These are phyloP conservation scores for Phytophthora vignae DNA, from an alignment of 352 stramenopile genomes.

Conservation along the genomic window DNA sequence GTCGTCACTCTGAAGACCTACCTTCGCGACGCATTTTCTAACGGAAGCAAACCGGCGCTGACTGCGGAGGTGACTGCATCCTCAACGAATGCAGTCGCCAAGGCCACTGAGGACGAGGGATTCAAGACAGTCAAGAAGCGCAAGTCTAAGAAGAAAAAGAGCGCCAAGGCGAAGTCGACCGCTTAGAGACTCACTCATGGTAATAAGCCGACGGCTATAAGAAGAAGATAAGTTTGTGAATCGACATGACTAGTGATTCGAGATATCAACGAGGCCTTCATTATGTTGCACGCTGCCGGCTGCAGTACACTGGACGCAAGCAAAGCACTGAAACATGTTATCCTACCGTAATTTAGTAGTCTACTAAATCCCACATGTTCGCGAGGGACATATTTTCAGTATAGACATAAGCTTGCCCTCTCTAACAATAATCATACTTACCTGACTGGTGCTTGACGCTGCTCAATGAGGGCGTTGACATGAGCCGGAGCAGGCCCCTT, in stretches of 20 bases:
- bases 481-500: conserved; percentile 89
- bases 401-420: background rate
- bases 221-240: background rate
- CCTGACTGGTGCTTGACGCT: conserved; percentile 86
- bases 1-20: conserved; percentile 54
- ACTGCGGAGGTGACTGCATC: background rate
- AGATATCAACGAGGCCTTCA: background rate
- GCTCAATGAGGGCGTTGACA: conserved; percentile 87
- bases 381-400: background rate
- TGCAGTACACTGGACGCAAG: too few species aligned
- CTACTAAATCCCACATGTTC: conserved; percentile 1
- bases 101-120: conserved; percentile 17
- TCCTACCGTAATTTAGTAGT: too few species aligned
- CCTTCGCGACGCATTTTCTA: conserved; percentile 27
- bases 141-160: conserved; percentile 38
- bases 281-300: too few species aligned
- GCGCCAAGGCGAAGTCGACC: conserved; percentile 20
- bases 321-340: too few species aligned
- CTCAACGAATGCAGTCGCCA: conserved; percentile 6
- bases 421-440: conserved; percentile 71
- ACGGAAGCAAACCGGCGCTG: conserved; percentile 3
- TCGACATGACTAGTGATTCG: background rate
- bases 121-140: conserved; percentile 38
- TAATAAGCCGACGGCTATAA: background rate
- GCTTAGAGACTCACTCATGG: background rate